Evolutionary conservation across 805 yeast genomes (phyloP).

Genomic region (Candida maris): DNA sequence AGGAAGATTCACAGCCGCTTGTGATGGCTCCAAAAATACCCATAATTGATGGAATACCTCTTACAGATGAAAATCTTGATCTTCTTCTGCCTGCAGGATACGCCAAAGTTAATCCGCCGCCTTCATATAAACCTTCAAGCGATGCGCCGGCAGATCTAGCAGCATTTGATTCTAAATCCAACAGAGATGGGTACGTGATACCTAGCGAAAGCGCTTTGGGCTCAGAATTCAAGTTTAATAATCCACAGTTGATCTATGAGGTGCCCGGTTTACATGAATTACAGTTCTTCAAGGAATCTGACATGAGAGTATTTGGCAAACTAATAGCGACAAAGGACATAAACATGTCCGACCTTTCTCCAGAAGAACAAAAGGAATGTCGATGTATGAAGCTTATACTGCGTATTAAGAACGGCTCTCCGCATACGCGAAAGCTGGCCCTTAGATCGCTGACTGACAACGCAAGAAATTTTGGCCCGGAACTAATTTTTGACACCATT

Average conservation of each 20-base stretch:
- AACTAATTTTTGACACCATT: constrained; percentile 61
- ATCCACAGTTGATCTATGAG: constrained; percentile 43
- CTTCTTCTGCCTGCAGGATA: constrained; percentile 53
- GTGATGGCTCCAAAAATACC: constrained; percentile 17
- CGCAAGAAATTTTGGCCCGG: constrained; percentile 66
- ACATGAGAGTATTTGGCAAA: constrained; percentile 66
- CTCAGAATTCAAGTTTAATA: constrained; percentile 26
- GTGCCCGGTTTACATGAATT: constrained; percentile 65
- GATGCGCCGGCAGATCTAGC: constrained; percentile 18
- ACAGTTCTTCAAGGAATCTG: constrained; percentile 67
- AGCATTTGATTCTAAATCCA: constrained; percentile 14
- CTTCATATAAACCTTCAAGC: constrained; percentile 36
- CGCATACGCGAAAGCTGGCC: constrained; percentile 62
- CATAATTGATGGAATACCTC: constrained; percentile 31
- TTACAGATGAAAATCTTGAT: constrained; percentile 46
- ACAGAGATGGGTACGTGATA: constrained; percentile 41
- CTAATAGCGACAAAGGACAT: constrained; percentile 37
- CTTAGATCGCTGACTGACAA: constrained; percentile 62
- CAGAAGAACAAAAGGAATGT: constrained; percentile 56
- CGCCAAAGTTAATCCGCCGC: constrained; percentile 41
- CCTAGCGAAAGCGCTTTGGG: constrained; percentile 44
- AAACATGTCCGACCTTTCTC: constrained; percentile 34
- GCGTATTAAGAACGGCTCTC: constrained; percentile 75
- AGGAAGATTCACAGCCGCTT: background rate
- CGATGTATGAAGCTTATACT: constrained; percentile 61